A percentile compares a stretch with the other conserved stretches of the same genome.
These are phyloP conservation scores for Acacia crassicarpa DNA, from an alignment of 306 rosid genomes.

Conservation along the genomic window DNA sequence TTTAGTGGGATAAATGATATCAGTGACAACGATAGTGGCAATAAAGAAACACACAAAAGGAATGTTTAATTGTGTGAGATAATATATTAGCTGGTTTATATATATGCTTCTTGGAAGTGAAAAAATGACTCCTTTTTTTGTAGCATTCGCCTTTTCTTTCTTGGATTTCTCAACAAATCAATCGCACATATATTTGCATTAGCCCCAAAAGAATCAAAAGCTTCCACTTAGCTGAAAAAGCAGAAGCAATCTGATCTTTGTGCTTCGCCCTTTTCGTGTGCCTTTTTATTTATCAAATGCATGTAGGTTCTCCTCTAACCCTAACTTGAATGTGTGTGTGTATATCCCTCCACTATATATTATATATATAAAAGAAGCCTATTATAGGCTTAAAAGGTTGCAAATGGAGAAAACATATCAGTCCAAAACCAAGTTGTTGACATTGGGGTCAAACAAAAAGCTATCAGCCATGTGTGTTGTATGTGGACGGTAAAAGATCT, in stretches of 20 bases:
- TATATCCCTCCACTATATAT: neutral
- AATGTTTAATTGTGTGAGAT: neutral
- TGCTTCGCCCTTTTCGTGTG: conserved; percentile 3
- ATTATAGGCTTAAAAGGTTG: neutral
- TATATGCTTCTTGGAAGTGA: neutral
- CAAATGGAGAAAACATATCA: neutral
- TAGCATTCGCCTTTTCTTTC: conserved; percentile 8
- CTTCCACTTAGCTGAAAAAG: conserved; percentile 20
- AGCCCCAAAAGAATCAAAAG: conserved; percentile 22
- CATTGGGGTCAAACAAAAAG: conserved; percentile 1
- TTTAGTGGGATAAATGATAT: conserved; percentile 14
- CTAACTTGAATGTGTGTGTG: neutral
- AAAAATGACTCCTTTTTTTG: neutral
- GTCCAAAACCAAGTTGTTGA: neutral
- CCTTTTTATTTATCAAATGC: conserved; percentile 19
- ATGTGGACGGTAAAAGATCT: neutral
- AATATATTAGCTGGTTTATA: neutral
- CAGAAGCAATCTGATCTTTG: neutral
- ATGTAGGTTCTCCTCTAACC: neutral
- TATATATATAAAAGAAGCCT: neutral
- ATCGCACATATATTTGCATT: conserved; percentile 1
- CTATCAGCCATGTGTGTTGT: neutral
- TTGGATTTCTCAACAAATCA: conserved; percentile 26
- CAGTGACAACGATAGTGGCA: neutral
- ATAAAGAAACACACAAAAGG: neutral